Conservation (phyloP, 225 moss, liverwort and hornwort genomes). For the Physcomitrellopsis africana region DNA sequence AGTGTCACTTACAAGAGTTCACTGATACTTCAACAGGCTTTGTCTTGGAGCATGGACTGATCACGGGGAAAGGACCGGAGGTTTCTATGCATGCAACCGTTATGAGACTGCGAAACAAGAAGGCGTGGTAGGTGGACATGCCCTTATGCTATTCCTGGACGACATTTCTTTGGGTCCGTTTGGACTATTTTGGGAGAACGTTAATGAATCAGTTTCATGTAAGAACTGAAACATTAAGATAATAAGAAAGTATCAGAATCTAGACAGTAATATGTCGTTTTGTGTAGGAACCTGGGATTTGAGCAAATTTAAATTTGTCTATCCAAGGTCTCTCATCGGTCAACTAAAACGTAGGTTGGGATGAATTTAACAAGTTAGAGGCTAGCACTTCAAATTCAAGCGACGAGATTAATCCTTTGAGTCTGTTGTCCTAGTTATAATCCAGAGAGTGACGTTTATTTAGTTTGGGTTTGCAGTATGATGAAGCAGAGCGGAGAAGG, state of each 20-base stretch:
- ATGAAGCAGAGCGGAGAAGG: conserved; percentile 98
- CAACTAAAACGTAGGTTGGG: background rate
- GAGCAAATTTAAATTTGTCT: background rate
- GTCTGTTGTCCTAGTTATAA: too few species aligned
- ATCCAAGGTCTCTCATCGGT: background rate
- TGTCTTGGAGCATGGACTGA: conserved; percentile 99
- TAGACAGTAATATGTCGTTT: background rate
- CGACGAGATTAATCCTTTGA: background rate
- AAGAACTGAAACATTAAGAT: conserved; percentile 11
- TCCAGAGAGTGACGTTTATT: background rate
- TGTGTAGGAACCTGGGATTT: conserved; percentile 1
- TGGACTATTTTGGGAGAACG: conserved; percentile 19
- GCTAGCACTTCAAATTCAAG: conserved; percentile 12
- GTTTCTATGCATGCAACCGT: conserved; percentile 98
- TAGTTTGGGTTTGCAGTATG: conserved; percentile 58
- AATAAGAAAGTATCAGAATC: conserved; percentile 8
- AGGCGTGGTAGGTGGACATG: conserved; percentile 64
- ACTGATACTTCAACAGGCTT: conserved; percentile 63
- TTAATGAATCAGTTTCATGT: conserved; percentile 4
- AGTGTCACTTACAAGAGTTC: conserved; percentile 16
- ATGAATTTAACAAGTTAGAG: conserved; percentile 8
- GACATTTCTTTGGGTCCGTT: conserved; percentile 12
- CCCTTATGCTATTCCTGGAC: conserved; percentile 13
- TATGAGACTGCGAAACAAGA: conserved; percentile 99
- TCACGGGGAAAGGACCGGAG: conserved; percentile 96